Base-by-base conservation (phyloP, 192 early-diverging fungal species). In the Backusella liffmaniae region DNA sequence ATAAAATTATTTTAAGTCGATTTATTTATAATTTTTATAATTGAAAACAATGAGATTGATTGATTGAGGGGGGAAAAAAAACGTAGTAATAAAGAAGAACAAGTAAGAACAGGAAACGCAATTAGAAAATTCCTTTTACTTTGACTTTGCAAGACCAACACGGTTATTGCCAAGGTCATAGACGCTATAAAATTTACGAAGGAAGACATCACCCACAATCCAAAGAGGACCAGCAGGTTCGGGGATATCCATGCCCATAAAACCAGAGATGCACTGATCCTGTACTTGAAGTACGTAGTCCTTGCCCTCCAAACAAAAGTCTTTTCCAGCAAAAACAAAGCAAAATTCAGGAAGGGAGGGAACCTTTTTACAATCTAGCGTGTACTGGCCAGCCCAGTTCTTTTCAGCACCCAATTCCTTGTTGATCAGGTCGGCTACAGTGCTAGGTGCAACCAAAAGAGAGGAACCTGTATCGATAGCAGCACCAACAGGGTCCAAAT, bases 401-500 rank as follows among this genome's bases (percentile, higher is more conserved):
- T 99, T 97, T 82, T 91, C 97, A 56, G 92, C 97, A 23, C 98
- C 98, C 82, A 98, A 92, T 75, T 88, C 72, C 73, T 90, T 90
- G 86, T 99, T 98, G 81, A 99, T 90, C 72, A 92, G 84, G 70
- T 96, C 95, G 8, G 98, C 94, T 49, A 97, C 83, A n/a, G 83
- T 86, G 3, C 89, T 91, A 10, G 92, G 92, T 39, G 96, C 78
- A 6, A 92, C 95, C 65, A 98, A 86, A 73, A 99, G 86, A 49
- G 95, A 97, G 42, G 93, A 89, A 8, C 96, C 96, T 13, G 96
- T 97, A 82, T 98, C 95, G 76, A 98, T 97, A 30, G 95, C 95
- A 9, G 96, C 94, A 21, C 91, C 90, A 9, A 85, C 83, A 68
- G 86, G 84, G 13, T 86, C 86, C 53, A 97, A 41, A 34, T 90